Base-by-base conservation (phyloP, 2,329 filamentous ascomycete genomes). In the Diplodia intermedia region DNA sequence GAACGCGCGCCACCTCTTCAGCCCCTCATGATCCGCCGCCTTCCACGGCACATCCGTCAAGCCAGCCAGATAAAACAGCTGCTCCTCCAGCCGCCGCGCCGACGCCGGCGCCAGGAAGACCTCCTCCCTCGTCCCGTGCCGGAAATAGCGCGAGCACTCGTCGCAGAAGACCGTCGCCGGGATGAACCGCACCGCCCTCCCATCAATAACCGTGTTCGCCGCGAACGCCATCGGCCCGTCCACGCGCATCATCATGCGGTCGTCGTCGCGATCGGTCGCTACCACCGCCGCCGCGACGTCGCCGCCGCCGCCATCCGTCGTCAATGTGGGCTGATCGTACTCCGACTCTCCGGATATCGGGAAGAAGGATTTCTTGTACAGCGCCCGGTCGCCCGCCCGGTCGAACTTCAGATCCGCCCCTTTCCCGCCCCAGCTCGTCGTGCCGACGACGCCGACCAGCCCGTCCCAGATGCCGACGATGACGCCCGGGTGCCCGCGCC, bases 401-500 rank as follows among this genome's bases (percentile, higher is more conserved):
- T 36, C 33, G 31, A 38, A 33, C 54, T 56, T 56, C 54, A 40
- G 2, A 18, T 20, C 54, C 12, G 23, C 23, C 3, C 52, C 52
- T 14, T 29, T 18, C 5, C 29, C 23, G 52, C 52, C 52, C 52
- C 52, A 54, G 26, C 11, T 18, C 1, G 52, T 54, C 2, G 52
- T 31, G 23, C 15, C 29, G 52, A 54, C 15, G 23, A 54, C 23
- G 5, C 23, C 26, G 11, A 54, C 52, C 4, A 15, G 26, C 3
- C 26, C 23, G 26, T 29, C 52, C 26, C 14, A 31, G 5, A 8
- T 4, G 23, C 26, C 52, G 12, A 54, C 23, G 26, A 54, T 54
- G 26, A 54, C 52, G 15, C 52, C 52, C 1, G 52, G 52, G 33
- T 57, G 55, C 2, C 55, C 55, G 5, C 55, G 55, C 55, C 55